Base-by-base conservation (phyloP, 192 early-diverging fungal species). In the Backusella mclennaniae region DNA sequence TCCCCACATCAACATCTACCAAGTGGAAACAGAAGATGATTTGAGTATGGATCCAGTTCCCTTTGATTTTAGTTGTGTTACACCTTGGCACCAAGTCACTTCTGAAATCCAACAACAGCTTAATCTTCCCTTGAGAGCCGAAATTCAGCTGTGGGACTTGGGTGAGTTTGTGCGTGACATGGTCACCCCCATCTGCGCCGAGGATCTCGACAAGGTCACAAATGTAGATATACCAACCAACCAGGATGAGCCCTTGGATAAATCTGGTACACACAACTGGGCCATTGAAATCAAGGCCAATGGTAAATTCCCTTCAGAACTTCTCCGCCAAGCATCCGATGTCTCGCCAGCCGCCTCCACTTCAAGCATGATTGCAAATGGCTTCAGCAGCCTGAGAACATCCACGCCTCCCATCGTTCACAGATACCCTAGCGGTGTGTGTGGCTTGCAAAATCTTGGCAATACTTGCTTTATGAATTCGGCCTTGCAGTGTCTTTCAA, bases 391-490 rank as follows among this genome's bases (percentile, higher is more conserved):
- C 3, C 19, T 74, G 12, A 59, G 66, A 8, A 49, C 74, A 21
- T 49, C 44, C 0, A 41, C n/a, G 0, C 67, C 29, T 33, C 59
- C 74, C 6, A 71, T 69, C 5, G 56, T 75, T 41, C 66, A 68
- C 5, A 73, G 77, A 56, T 63, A 68, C 2, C 70, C 74, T 21
- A 66, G 78, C 8, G 91, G 90, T 46, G 76, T 87, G 4, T 90
- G 87, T 73, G 95, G 95, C 3, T 85, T 96, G 67, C 82, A 81
- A 53, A 96, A 96, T 77, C 80, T 96, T n/a, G 95, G 95, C 9
- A 96, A 96, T 79, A 96, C 95, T 0, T 96, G 95, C 84, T 96
- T 93, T 76, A 96, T 96, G 95, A 96, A 95, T 83, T 93, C 93
- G 6, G 94, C 93, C 11, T 79, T 96, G n/a, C 95, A 96, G 84